These are phyloP conservation scores for Amauroascus verrucosus DNA, from an alignment of 2,329 filamentous ascomycete species.

Conservation along the genomic window DNA sequence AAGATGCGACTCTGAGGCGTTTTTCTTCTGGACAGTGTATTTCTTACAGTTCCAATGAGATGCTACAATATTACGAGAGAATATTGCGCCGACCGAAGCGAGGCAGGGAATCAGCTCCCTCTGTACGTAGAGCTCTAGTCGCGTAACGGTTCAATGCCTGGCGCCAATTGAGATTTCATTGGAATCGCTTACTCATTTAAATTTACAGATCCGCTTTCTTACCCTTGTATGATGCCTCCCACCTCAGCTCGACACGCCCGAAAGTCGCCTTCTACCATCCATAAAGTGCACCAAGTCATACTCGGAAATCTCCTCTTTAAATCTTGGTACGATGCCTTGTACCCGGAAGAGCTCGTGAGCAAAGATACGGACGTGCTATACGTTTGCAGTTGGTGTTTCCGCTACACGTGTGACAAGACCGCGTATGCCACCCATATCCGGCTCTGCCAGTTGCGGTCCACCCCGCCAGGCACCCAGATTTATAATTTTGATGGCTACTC, in stretches of 20 bases:
- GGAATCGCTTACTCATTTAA: constrained; percentile 7
- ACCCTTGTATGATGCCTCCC: constrained; percentile 9
- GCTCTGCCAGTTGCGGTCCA: constrained; percentile 45
- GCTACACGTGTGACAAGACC: constrained; percentile 54
- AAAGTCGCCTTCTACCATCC: constrained; percentile 39
- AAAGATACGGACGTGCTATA: constrained; percentile 55
- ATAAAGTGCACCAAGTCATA: constrained; percentile 79
- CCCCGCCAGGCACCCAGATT: constrained; percentile 59
- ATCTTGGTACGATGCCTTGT: constrained; percentile 89
- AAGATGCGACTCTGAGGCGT: neutral
- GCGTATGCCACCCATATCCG: constrained; percentile 32
- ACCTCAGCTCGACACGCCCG: constrained; percentile 12
- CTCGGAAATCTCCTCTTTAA: constrained; percentile 74
- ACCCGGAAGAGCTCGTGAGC: constrained; percentile 56
- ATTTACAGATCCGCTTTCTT: constrained; percentile 8
- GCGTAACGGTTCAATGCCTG: constrained; percentile 6
- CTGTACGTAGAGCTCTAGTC: constrained; percentile 11
- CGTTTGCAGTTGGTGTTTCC: constrained; percentile 89
- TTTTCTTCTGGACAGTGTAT: neutral
- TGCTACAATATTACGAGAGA: constrained; percentile 2
- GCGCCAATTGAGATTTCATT: neutral
- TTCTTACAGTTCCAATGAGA: constrained; percentile 6
- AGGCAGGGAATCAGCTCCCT: constrained; percentile 11
- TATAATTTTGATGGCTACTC: constrained; percentile 73
- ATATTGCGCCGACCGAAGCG: constrained; percentile 8